Percentiles rank a stretch among this genome's conserved stretches.
phyloP scores from a whole-genome alignment of 305 asterid species.

The Ajuga reptans region DNA sequence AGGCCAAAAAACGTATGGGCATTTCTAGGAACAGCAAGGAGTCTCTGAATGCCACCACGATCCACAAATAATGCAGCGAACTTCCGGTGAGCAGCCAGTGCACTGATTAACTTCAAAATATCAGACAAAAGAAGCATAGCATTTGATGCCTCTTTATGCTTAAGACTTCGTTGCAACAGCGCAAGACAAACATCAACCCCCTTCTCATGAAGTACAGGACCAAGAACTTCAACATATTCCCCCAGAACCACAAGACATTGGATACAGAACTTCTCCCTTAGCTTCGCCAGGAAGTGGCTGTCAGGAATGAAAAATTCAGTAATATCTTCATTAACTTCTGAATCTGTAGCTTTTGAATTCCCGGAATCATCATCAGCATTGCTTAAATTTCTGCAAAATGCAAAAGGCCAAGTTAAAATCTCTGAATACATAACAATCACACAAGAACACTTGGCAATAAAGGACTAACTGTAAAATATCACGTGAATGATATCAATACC shows the following conservation, averaged over 20 bases:
- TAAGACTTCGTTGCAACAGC: slow-evolving; percentile 57
- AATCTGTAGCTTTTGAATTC: slow-evolving; percentile 42
- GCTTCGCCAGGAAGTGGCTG: slow-evolving; percentile 58
- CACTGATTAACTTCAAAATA: slow-evolving; percentile 79
- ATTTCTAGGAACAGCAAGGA: slow-evolving; percentile 77
- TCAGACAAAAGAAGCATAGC: slow-evolving; percentile 58
- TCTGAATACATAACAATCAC: background rate
- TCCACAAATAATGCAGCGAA: slow-evolving; percentile 92
- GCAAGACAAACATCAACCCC: slow-evolving; percentile 97
- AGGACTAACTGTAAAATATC: slow-evolving; percentile 1
- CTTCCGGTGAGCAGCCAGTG: slow-evolving; percentile 93
- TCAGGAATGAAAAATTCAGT: slow-evolving; percentile 56
- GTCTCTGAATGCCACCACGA: slow-evolving; percentile 89
- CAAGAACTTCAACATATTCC: slow-evolving; percentile 98
- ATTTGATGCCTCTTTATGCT: slow-evolving; percentile 57
- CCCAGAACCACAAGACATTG: slow-evolving; percentile 88
- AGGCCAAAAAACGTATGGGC: slow-evolving; percentile 64
- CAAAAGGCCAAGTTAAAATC: slow-evolving; percentile 19
- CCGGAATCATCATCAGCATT: slow-evolving; percentile 44
- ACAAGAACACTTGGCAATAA: background rate
- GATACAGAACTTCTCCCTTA: slow-evolving; percentile 84
- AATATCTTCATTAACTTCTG: slow-evolving; percentile 54
- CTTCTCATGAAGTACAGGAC: slow-evolving; percentile 93
- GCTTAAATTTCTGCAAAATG: slow-evolving; percentile 44
- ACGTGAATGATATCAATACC: slow-evolving; percentile 24